Evolutionary conservation across 2,329 filamentous ascomycete species (phyloP).

Genomic region (Magnaporthiopsis rhizophila): DNA sequence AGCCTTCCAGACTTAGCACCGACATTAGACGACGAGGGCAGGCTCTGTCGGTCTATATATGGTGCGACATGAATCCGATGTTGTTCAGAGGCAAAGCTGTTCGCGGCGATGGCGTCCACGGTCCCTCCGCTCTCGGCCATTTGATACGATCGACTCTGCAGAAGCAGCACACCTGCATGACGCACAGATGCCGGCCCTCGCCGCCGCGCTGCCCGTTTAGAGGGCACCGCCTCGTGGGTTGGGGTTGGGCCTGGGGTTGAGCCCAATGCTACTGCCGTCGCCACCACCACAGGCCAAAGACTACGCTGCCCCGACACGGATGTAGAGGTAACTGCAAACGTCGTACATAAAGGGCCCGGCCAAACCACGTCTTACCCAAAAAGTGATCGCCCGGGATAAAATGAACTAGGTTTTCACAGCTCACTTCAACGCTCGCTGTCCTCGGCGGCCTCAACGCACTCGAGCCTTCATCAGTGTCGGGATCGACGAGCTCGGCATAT

Average conservation of each 20-base stretch:
- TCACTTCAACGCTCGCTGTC: no score
- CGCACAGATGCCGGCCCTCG: neutral
- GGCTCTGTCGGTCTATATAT: neutral
- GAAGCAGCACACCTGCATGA: neutral
- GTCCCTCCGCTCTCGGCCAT: neutral
- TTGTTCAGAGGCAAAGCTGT: neutral
- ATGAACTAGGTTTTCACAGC: no score
- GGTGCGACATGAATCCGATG: neutral
- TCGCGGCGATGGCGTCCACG: no score
- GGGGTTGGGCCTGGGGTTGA: constrained; percentile 5
- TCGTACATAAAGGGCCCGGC: constrained; percentile 9
- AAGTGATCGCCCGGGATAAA: no score
- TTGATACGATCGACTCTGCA: no score
- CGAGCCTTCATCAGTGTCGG: no score
- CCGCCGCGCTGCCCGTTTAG: neutral
- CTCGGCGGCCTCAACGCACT: no score
- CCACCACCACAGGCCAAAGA: no score
- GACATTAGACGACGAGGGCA: neutral
- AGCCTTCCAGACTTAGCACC: neutral
- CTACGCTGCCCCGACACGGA: neutral
- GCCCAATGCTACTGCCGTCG: no score
- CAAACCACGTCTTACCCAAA: no score
- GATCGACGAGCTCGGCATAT: no score
- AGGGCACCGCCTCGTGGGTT: neutral
- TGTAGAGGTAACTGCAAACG: neutral